These are phyloP conservation scores for Pyrus hybrid DNA, from an alignment of 331 rosid species.

Conservation along the genomic window DNA sequence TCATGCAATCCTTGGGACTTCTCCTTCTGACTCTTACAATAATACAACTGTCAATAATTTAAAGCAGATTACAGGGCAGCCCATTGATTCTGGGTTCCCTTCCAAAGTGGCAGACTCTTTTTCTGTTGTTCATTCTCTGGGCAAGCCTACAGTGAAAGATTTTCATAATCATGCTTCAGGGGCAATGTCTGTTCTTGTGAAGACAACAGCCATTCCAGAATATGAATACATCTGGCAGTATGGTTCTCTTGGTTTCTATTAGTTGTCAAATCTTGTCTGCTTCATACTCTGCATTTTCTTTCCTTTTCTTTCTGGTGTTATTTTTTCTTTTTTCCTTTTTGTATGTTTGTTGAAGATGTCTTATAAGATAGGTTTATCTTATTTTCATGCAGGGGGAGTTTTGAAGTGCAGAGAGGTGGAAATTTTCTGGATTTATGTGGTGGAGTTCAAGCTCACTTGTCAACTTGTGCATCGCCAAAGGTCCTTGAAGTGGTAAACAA, in stretches of 20 bases:
- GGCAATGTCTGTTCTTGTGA: conserved; percentile 25
- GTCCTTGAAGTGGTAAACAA: conserved; percentile 55
- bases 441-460: conserved; percentile 87
- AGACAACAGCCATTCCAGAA: conserved; percentile 60
- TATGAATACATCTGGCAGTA: conserved; percentile 84
- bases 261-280: neutral
- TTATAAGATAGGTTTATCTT: conserved; percentile 16
- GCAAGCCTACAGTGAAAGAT: conserved; percentile 36
- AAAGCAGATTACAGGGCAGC: conserved; percentile 27
- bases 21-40: conserved; percentile 27
- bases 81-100: conserved; percentile 20
- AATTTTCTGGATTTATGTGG: conserved; percentile 39
- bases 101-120: conserved; percentile 28
- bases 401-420: conserved; percentile 65
- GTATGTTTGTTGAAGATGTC: conserved; percentile 9
- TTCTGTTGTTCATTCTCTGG: conserved; percentile 14
- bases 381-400: conserved; percentile 56
- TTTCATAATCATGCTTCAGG: conserved; percentile 23
- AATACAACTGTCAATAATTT: conserved; percentile 19
- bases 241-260: conserved; percentile 26
- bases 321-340: neutral
- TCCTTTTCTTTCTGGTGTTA: neutral
- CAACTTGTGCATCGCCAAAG: conserved; percentile 69
- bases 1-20: conserved; percentile 27
- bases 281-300: neutral